Evolutionary conservation across 2,329 filamentous ascomycete species (phyloP).

Genomic region (Colletotrichum lini): DNA sequence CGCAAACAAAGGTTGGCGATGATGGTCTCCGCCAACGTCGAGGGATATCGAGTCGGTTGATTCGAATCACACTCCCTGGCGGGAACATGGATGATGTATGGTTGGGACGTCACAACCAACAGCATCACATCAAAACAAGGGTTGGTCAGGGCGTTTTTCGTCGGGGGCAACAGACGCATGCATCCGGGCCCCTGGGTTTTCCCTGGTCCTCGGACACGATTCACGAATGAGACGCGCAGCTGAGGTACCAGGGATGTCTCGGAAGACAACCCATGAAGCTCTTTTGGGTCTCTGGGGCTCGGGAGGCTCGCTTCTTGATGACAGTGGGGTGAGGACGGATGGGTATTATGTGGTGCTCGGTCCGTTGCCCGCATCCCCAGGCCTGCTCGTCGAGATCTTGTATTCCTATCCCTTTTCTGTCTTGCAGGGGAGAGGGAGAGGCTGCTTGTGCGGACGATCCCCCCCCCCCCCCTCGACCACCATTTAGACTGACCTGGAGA

Average conservation of each 20-base stretch:
- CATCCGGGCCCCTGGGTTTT: background rate
- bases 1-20: slow-evolving; percentile 14
- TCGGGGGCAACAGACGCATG: background rate
- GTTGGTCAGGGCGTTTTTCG: background rate
- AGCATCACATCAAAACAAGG: slow-evolving; percentile 11
- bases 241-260: background rate
- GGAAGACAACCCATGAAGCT: background rate
- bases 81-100: background rate
- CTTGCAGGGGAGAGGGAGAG: background rate
- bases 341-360: background rate
- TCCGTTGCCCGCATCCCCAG: background rate
- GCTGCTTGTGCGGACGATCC: background rate
- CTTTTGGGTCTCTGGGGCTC: background rate
- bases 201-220: slow-evolving; percentile 1
- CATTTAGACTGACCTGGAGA: background rate
- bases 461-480: background rate
- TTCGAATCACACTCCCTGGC: background rate
- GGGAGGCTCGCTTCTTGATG: background rate
- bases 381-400: background rate
- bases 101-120: background rate
- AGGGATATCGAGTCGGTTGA: background rate
- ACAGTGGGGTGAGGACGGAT: no score
- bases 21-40: background rate
- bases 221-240: background rate
- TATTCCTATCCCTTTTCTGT: background rate